Percentiles rank a stretch among this genome's conserved stretches.
These are phyloP conservation scores for Warburgia ugandensis DNA, from an alignment of 164 flowering plant species.

Conservation along the genomic window DNA sequence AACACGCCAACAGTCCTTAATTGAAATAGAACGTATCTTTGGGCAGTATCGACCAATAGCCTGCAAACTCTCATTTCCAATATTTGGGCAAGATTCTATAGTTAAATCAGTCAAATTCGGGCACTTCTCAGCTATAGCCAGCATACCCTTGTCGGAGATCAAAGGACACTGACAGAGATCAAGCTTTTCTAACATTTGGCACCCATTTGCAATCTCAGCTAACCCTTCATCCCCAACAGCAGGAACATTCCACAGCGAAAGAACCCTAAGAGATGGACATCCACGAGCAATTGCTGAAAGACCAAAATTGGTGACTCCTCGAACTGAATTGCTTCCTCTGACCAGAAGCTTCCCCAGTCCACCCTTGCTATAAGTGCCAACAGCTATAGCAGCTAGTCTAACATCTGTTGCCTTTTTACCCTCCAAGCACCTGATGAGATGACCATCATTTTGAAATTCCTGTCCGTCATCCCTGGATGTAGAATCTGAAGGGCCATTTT, in stretches of 20 bases:
- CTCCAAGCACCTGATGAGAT: slow-evolving; percentile 58
- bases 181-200: slow-evolving; percentile 60
- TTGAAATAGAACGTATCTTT: slow-evolving; percentile 43
- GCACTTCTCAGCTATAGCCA: slow-evolving; percentile 66
- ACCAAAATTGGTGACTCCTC: slow-evolving; percentile 58
- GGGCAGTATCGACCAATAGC: slow-evolving; percentile 56
- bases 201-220: slow-evolving; percentile 55
- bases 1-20: slow-evolving; percentile 62
- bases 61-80: slow-evolving; percentile 59
- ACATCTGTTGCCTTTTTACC: slow-evolving; percentile 85
- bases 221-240: slow-evolving; percentile 58
- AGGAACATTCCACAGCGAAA: slow-evolving; percentile 60
- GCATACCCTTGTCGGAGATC: slow-evolving; percentile 52
- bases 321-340: slow-evolving; percentile 40
- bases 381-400: slow-evolving; percentile 76
- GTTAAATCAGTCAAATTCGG: slow-evolving; percentile 44
- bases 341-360: slow-evolving; percentile 73
- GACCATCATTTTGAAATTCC: slow-evolving; percentile 41
- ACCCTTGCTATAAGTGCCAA: slow-evolving; percentile 62
- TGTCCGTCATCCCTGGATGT: slow-evolving; percentile 9
- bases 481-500: slow-evolving; percentile 1
- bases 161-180: slow-evolving; percentile 59
- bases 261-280: slow-evolving; percentile 60
- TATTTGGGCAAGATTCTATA: slow-evolving; percentile 55
- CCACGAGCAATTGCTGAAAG: slow-evolving; percentile 63